Percentiles rank a stretch among this genome's conserved stretches.
Evolutionary conservation across 2,329 filamentous ascomycete species (phyloP).

Genomic region (Epichloe bromicola): DNA sequence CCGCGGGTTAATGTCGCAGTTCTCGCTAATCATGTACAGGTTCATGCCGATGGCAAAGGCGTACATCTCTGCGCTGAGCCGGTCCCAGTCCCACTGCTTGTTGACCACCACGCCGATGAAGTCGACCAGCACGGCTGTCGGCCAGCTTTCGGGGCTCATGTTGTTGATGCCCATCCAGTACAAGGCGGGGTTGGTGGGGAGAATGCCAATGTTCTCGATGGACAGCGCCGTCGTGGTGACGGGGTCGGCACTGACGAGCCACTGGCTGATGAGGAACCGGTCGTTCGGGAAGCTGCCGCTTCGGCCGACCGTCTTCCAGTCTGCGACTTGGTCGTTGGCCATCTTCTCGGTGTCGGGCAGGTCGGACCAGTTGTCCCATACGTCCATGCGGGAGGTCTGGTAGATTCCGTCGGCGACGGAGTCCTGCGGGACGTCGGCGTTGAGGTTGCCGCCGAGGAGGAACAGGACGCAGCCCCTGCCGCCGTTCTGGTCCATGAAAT

Average conservation of each 20-base stretch:
- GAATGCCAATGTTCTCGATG: slow-evolving; percentile 17
- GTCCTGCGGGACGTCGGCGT: slow-evolving; percentile 10
- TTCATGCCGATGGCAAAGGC: slow-evolving; percentile 16
- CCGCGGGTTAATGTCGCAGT: slow-evolving; percentile 13
- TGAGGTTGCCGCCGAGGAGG: slow-evolving; percentile 15
- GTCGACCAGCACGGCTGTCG: slow-evolving; percentile 19
- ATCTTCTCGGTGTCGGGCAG: slow-evolving; percentile 13
- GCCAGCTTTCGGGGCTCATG: slow-evolving; percentile 16
- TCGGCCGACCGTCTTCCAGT: slow-evolving; percentile 11
- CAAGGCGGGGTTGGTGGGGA: slow-evolving; percentile 21
- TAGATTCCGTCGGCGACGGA: slow-evolving; percentile 19
- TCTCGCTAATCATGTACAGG: slow-evolving; percentile 21
- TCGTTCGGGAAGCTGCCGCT: slow-evolving; percentile 10
- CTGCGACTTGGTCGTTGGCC: slow-evolving; percentile 11
- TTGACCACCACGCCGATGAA: slow-evolving; percentile 19
- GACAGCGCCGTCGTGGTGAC: slow-evolving; percentile 14
- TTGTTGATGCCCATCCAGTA: slow-evolving; percentile 20
- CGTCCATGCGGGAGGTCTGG: slow-evolving; percentile 9
- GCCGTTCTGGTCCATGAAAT: slow-evolving; percentile 19
- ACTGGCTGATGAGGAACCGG: slow-evolving; percentile 19
- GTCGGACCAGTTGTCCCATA: slow-evolving; percentile 20
- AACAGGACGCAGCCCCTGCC: slow-evolving; percentile 22
- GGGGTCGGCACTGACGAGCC: slow-evolving; percentile 17
- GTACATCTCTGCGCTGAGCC: slow-evolving; percentile 19
- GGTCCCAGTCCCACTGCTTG: slow-evolving; percentile 13